phyloP scores from a whole-genome alignment of 2,329 filamentous ascomycete genomes.

The Colletotrichum sp. region DNA sequence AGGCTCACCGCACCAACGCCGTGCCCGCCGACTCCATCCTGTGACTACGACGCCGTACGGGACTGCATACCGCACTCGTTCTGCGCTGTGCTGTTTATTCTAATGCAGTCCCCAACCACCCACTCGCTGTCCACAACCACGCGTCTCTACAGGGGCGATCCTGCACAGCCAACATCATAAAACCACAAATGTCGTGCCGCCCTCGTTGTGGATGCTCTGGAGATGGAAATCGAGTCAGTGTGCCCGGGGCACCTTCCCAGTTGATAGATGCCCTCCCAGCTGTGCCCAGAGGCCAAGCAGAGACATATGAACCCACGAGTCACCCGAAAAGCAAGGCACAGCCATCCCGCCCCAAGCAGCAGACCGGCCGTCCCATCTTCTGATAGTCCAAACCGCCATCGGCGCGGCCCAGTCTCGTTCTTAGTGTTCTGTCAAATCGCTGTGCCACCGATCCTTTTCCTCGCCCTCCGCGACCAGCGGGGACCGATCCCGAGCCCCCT shows the following conservation, averaged over 20 bases:
- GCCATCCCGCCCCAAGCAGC: neutral
- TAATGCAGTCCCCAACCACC: neutral
- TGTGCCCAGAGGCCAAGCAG: neutral
- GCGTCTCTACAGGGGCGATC: constrained; percentile 13
- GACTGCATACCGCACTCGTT: neutral
- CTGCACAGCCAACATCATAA: neutral
- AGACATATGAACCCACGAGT: neutral
- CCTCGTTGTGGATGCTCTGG: constrained; percentile 16
- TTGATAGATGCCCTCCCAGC: neutral
- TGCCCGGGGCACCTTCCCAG: neutral
- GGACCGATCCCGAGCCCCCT: neutral
- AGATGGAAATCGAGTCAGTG: constrained; percentile 14
- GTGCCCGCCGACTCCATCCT: neutral
- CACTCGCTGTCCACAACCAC: neutral
- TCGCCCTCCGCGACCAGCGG: neutral
- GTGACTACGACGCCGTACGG: constrained; percentile 6
- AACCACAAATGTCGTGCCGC: neutral
- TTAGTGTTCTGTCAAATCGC: neutral
- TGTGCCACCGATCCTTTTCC: neutral
- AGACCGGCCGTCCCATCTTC: constrained; percentile 5
- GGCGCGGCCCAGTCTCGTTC: neutral
- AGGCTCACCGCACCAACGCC: neutral
- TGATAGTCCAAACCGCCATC: constrained; percentile 3
- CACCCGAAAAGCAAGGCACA: neutral
- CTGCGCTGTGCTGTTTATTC: neutral